Percentiles rank a stretch among this genome's conserved stretches.
phyloP scores from a whole-genome alignment of 179 eudicot species.

The Vitellaria paradoxa region DNA sequence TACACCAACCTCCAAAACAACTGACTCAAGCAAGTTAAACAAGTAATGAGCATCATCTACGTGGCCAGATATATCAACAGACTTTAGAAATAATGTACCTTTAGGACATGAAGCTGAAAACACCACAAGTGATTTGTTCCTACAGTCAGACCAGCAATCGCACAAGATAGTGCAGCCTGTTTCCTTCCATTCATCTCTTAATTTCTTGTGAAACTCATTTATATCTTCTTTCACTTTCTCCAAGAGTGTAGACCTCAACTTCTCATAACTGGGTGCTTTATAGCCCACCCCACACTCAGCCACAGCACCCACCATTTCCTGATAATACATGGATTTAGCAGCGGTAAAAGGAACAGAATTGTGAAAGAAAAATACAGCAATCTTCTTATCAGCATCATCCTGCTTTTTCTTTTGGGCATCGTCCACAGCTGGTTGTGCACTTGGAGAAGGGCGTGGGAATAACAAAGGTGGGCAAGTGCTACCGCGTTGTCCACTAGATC shows the following conservation, averaged over 20 bases:
- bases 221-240: conserved; percentile 29
- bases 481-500: conserved; percentile 28
- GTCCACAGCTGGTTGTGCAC: conserved; percentile 19
- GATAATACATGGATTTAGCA: conserved; percentile 38
- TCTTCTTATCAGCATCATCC: conserved; percentile 38
- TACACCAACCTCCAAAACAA: conserved; percentile 37
- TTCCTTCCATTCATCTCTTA: conserved; percentile 34
- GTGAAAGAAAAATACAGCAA: conserved; percentile 39
- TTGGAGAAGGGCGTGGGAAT: conserved; percentile 20
- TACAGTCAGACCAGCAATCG: conserved; percentile 28
- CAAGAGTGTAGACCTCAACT: conserved; percentile 27
- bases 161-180: conserved; percentile 41
- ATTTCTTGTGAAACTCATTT: conserved; percentile 17
- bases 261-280: conserved; percentile 34
- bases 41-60: conserved; percentile 33
- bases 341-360: conserved; percentile 39
- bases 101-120: conserved; percentile 39
- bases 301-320: conserved; percentile 44
- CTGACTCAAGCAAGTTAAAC: conserved; percentile 30
- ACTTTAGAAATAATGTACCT: conserved; percentile 35
- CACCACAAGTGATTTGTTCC: conserved; percentile 24
- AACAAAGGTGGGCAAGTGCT: conserved; percentile 26
- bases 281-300: conserved; percentile 39
- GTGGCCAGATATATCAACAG: conserved; percentile 34
- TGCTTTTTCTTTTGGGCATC: conserved; percentile 29